These are phyloP conservation scores for Mortierella sp. DNA, from an alignment of 371 early-diverging fungal species.

Conservation along the genomic window DNA sequence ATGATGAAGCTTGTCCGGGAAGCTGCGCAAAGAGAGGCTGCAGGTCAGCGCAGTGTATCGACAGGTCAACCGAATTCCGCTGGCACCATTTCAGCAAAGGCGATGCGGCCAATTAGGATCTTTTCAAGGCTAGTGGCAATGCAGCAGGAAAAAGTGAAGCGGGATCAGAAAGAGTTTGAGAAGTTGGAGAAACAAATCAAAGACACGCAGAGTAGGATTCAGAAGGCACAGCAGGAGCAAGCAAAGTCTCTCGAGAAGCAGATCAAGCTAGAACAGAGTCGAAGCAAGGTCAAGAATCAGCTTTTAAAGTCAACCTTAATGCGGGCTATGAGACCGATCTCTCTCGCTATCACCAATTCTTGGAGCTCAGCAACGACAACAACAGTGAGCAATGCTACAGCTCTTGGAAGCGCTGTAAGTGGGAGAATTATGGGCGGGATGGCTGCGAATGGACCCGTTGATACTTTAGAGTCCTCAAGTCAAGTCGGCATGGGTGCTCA, in stretches of 20 bases:
- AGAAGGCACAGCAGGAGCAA: slow-evolving; percentile 79
- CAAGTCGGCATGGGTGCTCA: background rate
- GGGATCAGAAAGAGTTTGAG: slow-evolving; percentile 79
- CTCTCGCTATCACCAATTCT: slow-evolving; percentile 40
- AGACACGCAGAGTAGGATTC: slow-evolving; percentile 73
- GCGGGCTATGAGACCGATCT: slow-evolving; percentile 59
- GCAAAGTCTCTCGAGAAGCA: slow-evolving; percentile 73
- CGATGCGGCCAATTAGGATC: slow-evolving; percentile 32
- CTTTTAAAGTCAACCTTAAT: slow-evolving; percentile 65
- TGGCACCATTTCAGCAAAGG: background rate
- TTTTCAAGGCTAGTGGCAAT: slow-evolving; percentile 72
- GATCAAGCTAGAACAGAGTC: slow-evolving; percentile 66
- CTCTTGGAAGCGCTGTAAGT: slow-evolving; percentile 39
- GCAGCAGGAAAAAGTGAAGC: slow-evolving; percentile 77
- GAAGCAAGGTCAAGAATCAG: slow-evolving; percentile 68
- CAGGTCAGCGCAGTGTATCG: slow-evolving; percentile 8
- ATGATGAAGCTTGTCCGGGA: slow-evolving; percentile 32
- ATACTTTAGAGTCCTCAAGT: background rate
- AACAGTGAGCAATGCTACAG: slow-evolving; percentile 52
- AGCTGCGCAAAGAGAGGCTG: slow-evolving; percentile 24
- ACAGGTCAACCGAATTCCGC: slow-evolving; percentile 20
- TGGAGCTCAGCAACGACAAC: slow-evolving; percentile 52
- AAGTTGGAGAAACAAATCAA: slow-evolving; percentile 78
- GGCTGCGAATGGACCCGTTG: background rate
- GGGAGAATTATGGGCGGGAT: slow-evolving; percentile 36